Base-by-base conservation (phyloP, 108 stramenopile genomes). In the Stephanodiscus minutulus region DNA sequence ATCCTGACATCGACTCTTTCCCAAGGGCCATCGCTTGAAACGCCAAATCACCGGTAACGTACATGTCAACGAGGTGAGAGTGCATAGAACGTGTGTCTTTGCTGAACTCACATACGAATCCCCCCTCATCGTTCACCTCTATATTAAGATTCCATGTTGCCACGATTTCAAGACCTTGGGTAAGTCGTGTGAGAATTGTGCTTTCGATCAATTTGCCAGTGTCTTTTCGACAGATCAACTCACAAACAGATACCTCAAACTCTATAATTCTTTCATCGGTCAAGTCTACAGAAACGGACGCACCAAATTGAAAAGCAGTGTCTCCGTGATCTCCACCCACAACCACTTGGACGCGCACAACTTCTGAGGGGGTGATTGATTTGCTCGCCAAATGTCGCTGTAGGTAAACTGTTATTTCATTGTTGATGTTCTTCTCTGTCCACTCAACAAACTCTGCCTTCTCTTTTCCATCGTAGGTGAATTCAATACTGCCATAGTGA, bases 231-330 rank as follows among this genome's bases (percentile, higher is more conserved):
- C 54, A 55, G 25, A 55, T 25, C 22, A 25, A 12, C 54, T 55
- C 54, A 25, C 22, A 21, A 55, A 55, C 54, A 25, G 24, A 55
- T 12, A 55, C 24, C 25, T 55, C 54, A 55, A 55, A 55, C 22
- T 55, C 54, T 12, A 25, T 12, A 12, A 12, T 25, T 55, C 25
- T 55, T 20, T 25, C 54, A 55, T 55, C 54, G 22, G 20, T 25
- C 11, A 55, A 25, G 11, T 25, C 24, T 25, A 55, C 54, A 55
- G 22, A 55, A 55, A 55, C 22, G 11, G 20, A 25, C 4, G 54
- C 54, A 55, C 54, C 54, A 25, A 25, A 21, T 25, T 25, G 20
- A 25, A 55, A 55, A 11, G 54, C 54, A 25, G 22, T 25, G 11
- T 25, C 24, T 25, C 54, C 54, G 25, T 55, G 54, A 55, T 55